A percentile compares a stretch with the other conserved stretches of the same genome.
Evolutionary conservation across 2,329 filamentous ascomycete species (phyloP).

Genomic region (Ophiostoma montium): DNA sequence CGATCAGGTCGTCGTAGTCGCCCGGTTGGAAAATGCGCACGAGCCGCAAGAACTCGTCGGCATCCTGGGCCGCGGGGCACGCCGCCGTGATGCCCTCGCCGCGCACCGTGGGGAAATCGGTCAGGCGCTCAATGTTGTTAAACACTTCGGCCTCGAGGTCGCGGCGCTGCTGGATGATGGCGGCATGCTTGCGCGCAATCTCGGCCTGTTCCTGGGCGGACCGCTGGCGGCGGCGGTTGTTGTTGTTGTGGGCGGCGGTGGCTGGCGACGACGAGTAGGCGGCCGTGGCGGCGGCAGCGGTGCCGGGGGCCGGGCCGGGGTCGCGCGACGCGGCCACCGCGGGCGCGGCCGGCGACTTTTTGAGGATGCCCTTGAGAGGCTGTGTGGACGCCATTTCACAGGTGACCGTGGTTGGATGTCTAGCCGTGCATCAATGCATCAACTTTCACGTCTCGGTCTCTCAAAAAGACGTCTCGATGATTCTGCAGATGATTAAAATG

Average conservation of each 20-base stretch:
- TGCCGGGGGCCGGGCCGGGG: neutral
- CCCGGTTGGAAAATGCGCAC: conserved; percentile 66
- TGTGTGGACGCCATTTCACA: conserved; percentile 28
- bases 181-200: conserved; percentile 69
- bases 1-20: conserved; percentile 80
- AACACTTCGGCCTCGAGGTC: conserved; percentile 62
- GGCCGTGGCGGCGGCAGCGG: conserved; percentile 13
- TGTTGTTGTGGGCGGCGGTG: conserved; percentile 14
- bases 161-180: conserved; percentile 69
- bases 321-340: no score
- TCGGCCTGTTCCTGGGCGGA: conserved; percentile 32
- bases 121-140: conserved; percentile 55
- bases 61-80: conserved; percentile 42
- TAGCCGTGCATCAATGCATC: no score
- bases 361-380: conserved; percentile 44
- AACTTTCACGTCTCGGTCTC: no score
- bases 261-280: conserved; percentile 10
- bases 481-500: no score
- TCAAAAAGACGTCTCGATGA: no score
- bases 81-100: conserved; percentile 26
- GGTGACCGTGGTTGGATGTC: no score
- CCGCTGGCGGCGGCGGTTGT: conserved; percentile 20
- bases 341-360: conserved; percentile 33
- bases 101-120: conserved; percentile 37
- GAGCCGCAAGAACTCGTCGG: conserved; percentile 46